A percentile compares a stretch with the other conserved stretches of the same genome.
These are phyloP conservation scores for Hypsizygus marmoreus DNA, from an alignment of 768 basidiomycete species.

Conservation along the genomic window DNA sequence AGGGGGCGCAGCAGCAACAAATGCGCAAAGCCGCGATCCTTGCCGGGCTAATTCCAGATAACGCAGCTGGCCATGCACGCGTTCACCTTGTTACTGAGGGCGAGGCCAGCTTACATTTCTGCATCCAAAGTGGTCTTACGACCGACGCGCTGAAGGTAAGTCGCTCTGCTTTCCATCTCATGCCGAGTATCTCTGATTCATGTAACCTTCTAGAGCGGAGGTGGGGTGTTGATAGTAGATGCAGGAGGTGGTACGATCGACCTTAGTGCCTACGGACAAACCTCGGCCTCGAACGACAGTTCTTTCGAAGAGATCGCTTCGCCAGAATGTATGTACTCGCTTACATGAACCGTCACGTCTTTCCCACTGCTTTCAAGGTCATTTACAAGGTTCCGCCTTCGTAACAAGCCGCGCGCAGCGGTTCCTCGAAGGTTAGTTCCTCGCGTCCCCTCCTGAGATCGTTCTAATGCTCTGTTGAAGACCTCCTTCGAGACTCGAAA, in stretches of 20 bases:
- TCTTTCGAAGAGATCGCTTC: slow-evolving; percentile 42
- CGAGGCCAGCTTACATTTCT: slow-evolving; percentile 57
- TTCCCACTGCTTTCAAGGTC: slow-evolving; percentile 24
- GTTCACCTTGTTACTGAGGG: slow-evolving; percentile 58
- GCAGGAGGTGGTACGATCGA: slow-evolving; percentile 54
- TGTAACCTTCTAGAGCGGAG: slow-evolving; percentile 8
- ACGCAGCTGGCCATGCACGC: slow-evolving; percentile 39
- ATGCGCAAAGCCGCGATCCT: slow-evolving; percentile 55
- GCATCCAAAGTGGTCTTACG: slow-evolving; percentile 40
- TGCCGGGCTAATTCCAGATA: slow-evolving; percentile 52
- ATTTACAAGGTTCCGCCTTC: slow-evolving; percentile 42
- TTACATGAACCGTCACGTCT: not conserved
- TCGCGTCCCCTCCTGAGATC: not conserved
- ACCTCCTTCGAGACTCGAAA: slow-evolving; percentile 34
- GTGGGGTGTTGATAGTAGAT: slow-evolving; percentile 46
- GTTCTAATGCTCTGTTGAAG: slow-evolving; percentile 19
- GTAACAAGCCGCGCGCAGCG: slow-evolving; percentile 35
- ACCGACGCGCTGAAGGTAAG: slow-evolving; percentile 31
- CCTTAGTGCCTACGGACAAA: slow-evolving; percentile 44
- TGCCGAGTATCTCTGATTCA: not conserved
- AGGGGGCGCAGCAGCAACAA: slow-evolving; percentile 55
- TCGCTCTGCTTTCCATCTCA: not conserved
- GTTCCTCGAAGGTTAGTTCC: slow-evolving; percentile 31
- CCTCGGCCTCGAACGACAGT: slow-evolving; percentile 19
- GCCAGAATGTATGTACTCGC: slow-evolving; percentile 31